Base-by-base conservation (phyloP, 306 rosid species). In the Cucurbita maxima region DNA sequence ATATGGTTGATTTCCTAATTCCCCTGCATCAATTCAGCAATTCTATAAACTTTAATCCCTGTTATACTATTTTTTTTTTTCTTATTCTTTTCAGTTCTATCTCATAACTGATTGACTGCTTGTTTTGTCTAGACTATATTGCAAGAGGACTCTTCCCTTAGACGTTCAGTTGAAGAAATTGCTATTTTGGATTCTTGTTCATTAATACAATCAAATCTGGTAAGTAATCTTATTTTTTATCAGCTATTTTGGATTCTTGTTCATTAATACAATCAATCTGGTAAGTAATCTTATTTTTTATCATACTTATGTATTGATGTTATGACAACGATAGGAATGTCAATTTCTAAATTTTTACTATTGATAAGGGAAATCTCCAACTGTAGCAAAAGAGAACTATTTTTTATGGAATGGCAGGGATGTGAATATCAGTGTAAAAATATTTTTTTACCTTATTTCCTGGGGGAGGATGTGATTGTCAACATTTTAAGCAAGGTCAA, bases 131-230 rank as follows among this genome's bases (percentile, higher is more conserved):
- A 91, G 96, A 90, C 84, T 74, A 86, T 90, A 64, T 45, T 87
- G 43, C 81, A 72, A 71, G 90, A 88, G 4, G 96, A 94, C 82
- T 81, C 89, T 79, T 87, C 97, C 70, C 84, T 94, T 37, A 73
- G 60, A 75, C 97, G 95, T 34, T 78, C 98, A 3, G 47, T 75
- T 4, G 96, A 94, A 25, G 98, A 94, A 79, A 74, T 84, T 79
- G 87, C 83, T 2, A 81, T 83, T 73, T 89, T 94, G 60, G 96
- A 90, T 78, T 80, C 88, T 1, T 90, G 84, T 86, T 83, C 98
- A 78, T 75, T 77, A 47, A 82, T 90, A 73, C 88, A 85, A 54
- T 88, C 98, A 25, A 75, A 90, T 78, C 89, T 94, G 67, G 97
- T 90, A 78, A 90, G 95, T 87, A 76, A 73, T 74, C 80, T 78